Base-by-base conservation (phyloP, 1,284 basidiomycete genomes). In the Cryptococcus hybrid region DNA sequence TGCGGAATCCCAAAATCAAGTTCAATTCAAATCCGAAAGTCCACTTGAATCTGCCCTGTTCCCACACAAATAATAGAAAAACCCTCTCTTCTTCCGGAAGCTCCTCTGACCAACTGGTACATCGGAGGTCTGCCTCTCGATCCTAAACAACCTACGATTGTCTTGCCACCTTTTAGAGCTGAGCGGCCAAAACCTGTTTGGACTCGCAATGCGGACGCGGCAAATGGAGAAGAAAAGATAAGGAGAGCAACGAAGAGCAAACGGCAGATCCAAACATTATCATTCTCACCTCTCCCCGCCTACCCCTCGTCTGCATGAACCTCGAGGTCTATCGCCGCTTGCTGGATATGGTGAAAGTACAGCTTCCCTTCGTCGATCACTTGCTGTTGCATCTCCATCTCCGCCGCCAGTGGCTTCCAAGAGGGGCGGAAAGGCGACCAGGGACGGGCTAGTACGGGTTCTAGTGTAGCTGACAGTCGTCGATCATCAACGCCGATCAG, bases 381-480 rank as follows among this genome's bases (percentile, higher is more conserved):
- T 40, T 58, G 56, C 75, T 24, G 24, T 24, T 24, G 24, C 24
- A 24, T 77, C 51, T 38, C n/a, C 30, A 24, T 38, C 18, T 18
- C 4, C 11, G 4, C 7, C 11, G 9, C 6, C 49, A 18, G 15
- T 9, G 9, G 7, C 37, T 18, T 51, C 7, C 37, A 35, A n/a
- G n/a, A 13, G 36, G 15, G 15, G 3, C n/a, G 18, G 34, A 35
- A 48, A 30, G 47, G 47, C n/a, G 47, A 5, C 47, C 12, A 48
- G 47, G 18, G 18, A 7, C 15, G 47, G 34, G 34, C 7, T 30
- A 48, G 34, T 24, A 35, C 34, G 7, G 47, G 13, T 12, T 48
- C 47, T 13, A 48, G 47, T 24, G 34, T 30, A 24, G 18, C 18
- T 24, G 34, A 30, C 34, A 30, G 15, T n/a, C 15, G 47, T 35